Evolutionary conservation across 805 yeast genomes (phyloP), one percentile per base, ranked within the genome.

Genomic region (Hyphopichia homilentoma): DNA sequence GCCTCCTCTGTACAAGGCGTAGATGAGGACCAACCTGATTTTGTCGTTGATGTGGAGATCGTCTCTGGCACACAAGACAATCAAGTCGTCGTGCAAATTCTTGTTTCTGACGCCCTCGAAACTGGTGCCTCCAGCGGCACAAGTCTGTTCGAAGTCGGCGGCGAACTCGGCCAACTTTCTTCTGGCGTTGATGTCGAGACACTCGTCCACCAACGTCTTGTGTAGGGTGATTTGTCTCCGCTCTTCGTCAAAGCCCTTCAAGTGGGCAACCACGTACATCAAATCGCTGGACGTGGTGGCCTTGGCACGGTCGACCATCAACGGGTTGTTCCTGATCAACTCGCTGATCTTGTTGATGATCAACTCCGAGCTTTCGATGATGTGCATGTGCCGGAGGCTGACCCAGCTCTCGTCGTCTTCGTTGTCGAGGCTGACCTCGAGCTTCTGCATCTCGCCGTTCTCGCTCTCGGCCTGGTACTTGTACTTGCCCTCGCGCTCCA

Each of bases 141-240:
- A 70, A 13, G 80, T 75, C 59, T 89, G 96, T 58, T 93, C 97
- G 37, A 88, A 70, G 41, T 85, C 93, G 1, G 95, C 86, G 13
- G 84, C 67, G 43, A 63, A 64, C 38, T 77, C 86, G 6, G 82
- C 78, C 42, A 87, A 59, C 40, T 74, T 70, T 39, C 78, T 66
- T 18, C 65, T 68, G 30, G 79, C 74, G 51, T 81, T 79, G 11
- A 70, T 58, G 17, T 68, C 70, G 57, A 84, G 65, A 50, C 89
- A 78, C 47, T 77, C 79, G 41, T 81, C 84, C 27, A 79, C 73
- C 30, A 81, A 56, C 3, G 75, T 71, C 45, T 75, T 75, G 50
- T 81, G 88, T 30, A 78, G 53, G 14, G 77, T 70, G 23, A 78
- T 63, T 40, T 75, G 71, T 50, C 76, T 71, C 32, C 85, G 67